Evolutionary conservation across 495 filamentous ascomycete genomes (phyloP).

Genomic region (Xylaria acuta): DNA sequence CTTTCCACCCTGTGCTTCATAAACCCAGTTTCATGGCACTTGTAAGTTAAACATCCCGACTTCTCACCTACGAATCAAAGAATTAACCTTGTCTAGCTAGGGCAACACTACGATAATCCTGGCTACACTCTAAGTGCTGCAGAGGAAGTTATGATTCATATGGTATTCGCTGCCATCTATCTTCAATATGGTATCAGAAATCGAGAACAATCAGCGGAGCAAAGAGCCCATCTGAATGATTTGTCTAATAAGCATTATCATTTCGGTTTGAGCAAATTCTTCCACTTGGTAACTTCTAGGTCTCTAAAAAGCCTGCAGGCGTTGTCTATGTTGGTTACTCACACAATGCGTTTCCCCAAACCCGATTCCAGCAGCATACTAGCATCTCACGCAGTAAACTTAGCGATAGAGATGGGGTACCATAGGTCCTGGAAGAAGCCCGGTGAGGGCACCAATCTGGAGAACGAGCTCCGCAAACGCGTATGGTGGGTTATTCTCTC

Average conservation of each 20-base stretch:
- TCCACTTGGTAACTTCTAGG: conserved; percentile 64
- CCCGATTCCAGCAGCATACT: conserved; percentile 74
- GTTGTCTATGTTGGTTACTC: conserved; percentile 68
- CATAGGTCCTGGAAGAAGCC: conserved; percentile 71
- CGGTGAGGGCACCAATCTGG: conserved; percentile 60
- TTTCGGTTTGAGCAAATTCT: conserved; percentile 70
- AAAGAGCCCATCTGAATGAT: conserved; percentile 60
- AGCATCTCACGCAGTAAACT: conserved; percentile 62
- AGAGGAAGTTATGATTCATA: conserved; percentile 75
- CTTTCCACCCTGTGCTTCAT: conserved; percentile 75
- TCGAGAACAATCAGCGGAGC: conserved; percentile 54
- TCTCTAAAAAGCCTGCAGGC: conserved; percentile 72
- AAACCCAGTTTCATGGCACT: conserved; percentile 71
- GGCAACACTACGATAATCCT: conserved; percentile 67
- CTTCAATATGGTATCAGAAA: conserved; percentile 75
- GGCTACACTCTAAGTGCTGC: conserved; percentile 64
- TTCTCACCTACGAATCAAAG: neutral
- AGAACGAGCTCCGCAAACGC: conserved; percentile 77
- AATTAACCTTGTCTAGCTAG: conserved; percentile 51
- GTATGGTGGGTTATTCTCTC: conserved; percentile 74
- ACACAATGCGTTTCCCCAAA: conserved; percentile 79
- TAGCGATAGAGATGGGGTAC: conserved; percentile 74
- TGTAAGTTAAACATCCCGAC: conserved; percentile 50
- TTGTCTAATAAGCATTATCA: conserved; percentile 77
- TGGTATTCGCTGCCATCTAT: conserved; percentile 77